Percentiles rank a stretch among this genome's conserved stretches.
Conservation (phyloP, 345 rosid genomes). For the Eucalyptus tenuipes region DNA sequence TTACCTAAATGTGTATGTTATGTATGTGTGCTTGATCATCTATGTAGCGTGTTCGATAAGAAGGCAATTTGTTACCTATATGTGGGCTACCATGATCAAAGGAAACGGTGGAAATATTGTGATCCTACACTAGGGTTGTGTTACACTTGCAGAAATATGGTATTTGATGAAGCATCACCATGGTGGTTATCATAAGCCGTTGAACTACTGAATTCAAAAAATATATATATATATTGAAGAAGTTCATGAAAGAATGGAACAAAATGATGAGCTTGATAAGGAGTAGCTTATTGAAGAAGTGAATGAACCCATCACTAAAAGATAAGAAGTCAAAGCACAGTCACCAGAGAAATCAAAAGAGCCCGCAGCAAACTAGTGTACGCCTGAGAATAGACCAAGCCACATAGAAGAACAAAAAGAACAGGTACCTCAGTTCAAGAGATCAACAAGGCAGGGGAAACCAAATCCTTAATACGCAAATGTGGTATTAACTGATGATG, state of each 20-base stretch:
- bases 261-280: not conserved
- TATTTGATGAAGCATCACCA: not conserved
- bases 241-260: not conserved
- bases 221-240: not conserved
- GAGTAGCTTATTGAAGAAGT: not conserved
- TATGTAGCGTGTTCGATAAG: not conserved
- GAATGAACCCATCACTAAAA: too few relatives aligned
- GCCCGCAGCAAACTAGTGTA: too few relatives aligned
- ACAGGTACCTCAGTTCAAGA: too few relatives aligned
- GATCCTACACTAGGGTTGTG: not conserved
- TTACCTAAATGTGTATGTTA: not conserved
- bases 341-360: too few relatives aligned
- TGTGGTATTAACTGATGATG: too few relatives aligned
- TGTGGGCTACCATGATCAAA: not conserved
- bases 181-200: not conserved
- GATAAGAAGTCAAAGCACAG: too few relatives aligned
- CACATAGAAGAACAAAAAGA: too few relatives aligned
- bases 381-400: too few relatives aligned
- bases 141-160: not conserved
- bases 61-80: not conserved
- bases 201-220: not conserved
- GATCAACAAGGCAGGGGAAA: too few relatives aligned
- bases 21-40: not conserved
- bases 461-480: too few relatives aligned
- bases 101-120: not conserved